phyloP scores from a whole-genome alignment of 345 rosid genomes.

The Durio zibethinus region DNA sequence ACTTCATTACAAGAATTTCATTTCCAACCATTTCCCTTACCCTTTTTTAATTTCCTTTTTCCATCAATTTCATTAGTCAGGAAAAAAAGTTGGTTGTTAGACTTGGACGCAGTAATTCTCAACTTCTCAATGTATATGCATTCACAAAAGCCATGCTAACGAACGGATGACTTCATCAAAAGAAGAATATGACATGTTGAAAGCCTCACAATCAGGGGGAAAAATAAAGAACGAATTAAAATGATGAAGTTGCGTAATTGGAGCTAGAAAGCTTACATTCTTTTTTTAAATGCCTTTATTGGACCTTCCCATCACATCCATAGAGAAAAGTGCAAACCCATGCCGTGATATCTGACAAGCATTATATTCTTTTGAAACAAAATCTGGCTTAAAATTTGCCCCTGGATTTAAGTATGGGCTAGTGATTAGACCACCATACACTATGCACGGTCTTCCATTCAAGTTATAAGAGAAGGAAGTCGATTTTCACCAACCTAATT shows the following conservation, averaged over 20 bases:
- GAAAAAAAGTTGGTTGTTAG: background rate
- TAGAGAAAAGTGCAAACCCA: background rate
- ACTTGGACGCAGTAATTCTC: background rate
- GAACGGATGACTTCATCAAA: background rate
- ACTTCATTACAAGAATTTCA: background rate
- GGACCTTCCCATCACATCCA: background rate
- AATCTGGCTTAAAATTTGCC: background rate
- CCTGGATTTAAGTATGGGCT: background rate
- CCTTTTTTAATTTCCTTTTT: too few species aligned
- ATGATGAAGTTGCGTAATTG: constrained; percentile 11
- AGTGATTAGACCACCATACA: background rate
- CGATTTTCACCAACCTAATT: too few species aligned
- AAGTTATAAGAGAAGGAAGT: too few species aligned
- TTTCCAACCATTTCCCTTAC: background rate
- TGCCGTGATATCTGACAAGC: background rate
- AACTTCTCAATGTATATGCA: background rate
- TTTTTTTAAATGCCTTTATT: background rate
- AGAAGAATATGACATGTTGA: constrained; percentile 7
- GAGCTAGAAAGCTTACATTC: background rate
- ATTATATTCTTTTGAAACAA: background rate
- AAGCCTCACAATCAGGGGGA: background rate
- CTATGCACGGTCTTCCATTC: too few species aligned
- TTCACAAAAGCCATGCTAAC: background rate
- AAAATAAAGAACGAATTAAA: background rate
- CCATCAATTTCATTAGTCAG: too few species aligned